Evolutionary conservation across 306 rosid genomes (phyloP), one percentile per base, ranked within the genome.

Genomic region (Neltuma alba): DNA sequence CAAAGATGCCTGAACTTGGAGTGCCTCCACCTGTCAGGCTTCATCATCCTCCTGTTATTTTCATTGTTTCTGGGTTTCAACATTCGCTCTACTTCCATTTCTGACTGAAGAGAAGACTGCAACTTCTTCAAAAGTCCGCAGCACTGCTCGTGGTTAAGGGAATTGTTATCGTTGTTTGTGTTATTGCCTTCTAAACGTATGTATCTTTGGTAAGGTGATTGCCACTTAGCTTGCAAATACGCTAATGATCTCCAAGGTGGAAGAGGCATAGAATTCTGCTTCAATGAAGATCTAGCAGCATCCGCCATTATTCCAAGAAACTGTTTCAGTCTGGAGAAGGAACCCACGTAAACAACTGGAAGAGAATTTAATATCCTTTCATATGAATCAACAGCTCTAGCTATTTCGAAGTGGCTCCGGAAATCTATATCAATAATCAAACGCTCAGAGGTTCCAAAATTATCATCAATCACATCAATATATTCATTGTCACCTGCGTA

Each of bases 241-340:
- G 97, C 91, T 54, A 90, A 84, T 0, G 98, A 90, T 78, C 99
- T 84, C 99, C 99, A 96, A 0, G 99, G 99, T 36, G 99, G 99
- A 55, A 96, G 88, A 10, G 97, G 98, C 99, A 93, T 96, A 1
- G 99, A 93, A 67, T 96, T 96, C 85, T 91, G 97, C 83, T 90
- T 89, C 14, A 96, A 88, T n/a, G 99, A 96, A 54, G 87, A 87
- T 79, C 85, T 85, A 44, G 91, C 89, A 75, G 99, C 99, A 40
- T 96, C 99, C 76, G 79, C 99, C 98, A 96, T 93, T 31, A 93
- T 89, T 54, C 86, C 93, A 23, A 96, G 97, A 64, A 78, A 88
- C 77, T 91, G 96, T 58, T 90, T 82, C 81, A 96, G 82, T 80
- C 98, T 85, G 16, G 89, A 52, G n/a, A 83, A 77, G 44, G 97